Percentiles rank a stretch among this genome's conserved stretches.
Conservation (phyloP, 2,329 filamentous ascomycete genomes). For the Colletotrichum tropicicola region DNA sequence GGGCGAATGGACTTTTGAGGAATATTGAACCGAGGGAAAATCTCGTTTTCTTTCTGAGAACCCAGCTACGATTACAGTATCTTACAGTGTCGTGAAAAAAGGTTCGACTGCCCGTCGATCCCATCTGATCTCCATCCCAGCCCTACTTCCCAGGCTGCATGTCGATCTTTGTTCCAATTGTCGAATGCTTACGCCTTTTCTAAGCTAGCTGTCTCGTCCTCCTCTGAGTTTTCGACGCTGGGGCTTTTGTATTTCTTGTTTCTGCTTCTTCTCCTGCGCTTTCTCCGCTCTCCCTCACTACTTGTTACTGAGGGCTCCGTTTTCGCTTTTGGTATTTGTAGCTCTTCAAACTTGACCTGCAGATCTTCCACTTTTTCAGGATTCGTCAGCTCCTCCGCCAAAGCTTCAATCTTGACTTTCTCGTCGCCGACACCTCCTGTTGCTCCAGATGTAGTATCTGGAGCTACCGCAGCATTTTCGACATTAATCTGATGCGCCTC, state of each 20-base stretch:
- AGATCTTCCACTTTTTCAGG: neutral
- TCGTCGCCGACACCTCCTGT: too few relatives aligned
- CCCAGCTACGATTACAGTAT: neutral
- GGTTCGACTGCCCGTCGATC: neutral
- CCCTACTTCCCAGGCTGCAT: neutral
- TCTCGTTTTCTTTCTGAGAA: too few relatives aligned
- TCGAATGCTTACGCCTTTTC: too few relatives aligned
- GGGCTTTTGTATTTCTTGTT: neutral
- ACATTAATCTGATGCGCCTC: too few relatives aligned
- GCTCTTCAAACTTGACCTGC: neutral
- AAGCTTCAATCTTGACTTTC: too few relatives aligned
- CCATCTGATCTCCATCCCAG: neutral
- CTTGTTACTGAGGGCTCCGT: neutral
- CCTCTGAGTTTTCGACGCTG: slow-evolving; percentile 1
- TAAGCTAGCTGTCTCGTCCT: neutral
- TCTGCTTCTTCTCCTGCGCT: neutral
- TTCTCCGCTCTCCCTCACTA: neutral
- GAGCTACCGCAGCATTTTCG: too few relatives aligned
- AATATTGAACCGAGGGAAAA: too few relatives aligned
- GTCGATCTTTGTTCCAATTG: neutral
- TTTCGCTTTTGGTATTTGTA: neutral
- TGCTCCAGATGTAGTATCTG: too few relatives aligned
- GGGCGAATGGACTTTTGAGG: neutral
- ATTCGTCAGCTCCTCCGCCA: too few relatives aligned
- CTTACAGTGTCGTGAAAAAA: neutral